A percentile compares a stretch with the other conserved stretches of the same genome.
Evolutionary conservation across 2,329 filamentous ascomycete genomes (phyloP).

Genomic region (Calonectria pseudoturangicola): DNA sequence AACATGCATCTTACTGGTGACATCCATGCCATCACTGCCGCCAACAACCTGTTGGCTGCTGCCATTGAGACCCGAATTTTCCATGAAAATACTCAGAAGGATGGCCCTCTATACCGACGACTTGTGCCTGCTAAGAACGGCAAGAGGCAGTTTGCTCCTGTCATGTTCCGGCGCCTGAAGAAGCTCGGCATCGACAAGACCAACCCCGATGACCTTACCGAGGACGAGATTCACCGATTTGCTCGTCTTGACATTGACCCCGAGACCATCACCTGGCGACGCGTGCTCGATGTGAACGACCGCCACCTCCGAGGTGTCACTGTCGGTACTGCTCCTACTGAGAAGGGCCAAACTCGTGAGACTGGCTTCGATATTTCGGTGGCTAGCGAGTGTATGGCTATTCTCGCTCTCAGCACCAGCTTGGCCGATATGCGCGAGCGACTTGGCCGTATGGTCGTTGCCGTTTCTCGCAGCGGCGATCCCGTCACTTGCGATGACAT

Average conservation of each 20-base stretch:
- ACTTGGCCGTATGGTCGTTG: conserved; percentile 96
- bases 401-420: conserved; percentile 93
- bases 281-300: conserved; percentile 98
- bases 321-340: conserved; percentile 89
- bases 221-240: conserved; percentile 91
- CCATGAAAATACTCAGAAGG: conserved; percentile 96
- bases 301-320: conserved; percentile 93
- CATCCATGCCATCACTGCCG: conserved; percentile 97
- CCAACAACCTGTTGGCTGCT: conserved; percentile 96
- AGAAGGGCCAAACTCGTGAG: conserved; percentile 90
- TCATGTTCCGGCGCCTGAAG: conserved; percentile 95
- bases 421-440: conserved; percentile 93
- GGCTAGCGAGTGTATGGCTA: conserved; percentile 98
- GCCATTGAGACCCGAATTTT: conserved; percentile 99
- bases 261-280: conserved; percentile 96
- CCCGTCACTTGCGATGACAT: conserved; percentile 97
- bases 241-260: conserved; percentile 97
- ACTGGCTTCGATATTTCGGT: conserved; percentile 99
- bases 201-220: conserved; percentile 90
- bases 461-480: conserved; percentile 88
- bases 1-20: conserved; percentile 98
- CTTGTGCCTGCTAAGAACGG: conserved; percentile 94
- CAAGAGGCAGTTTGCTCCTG: conserved; percentile 87
- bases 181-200: conserved; percentile 98
- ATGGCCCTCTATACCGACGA: conserved; percentile 89